Evolutionary conservation across 2,329 filamentous ascomycete genomes (phyloP).

Genomic region (Pseudocercospora fuligena): DNA sequence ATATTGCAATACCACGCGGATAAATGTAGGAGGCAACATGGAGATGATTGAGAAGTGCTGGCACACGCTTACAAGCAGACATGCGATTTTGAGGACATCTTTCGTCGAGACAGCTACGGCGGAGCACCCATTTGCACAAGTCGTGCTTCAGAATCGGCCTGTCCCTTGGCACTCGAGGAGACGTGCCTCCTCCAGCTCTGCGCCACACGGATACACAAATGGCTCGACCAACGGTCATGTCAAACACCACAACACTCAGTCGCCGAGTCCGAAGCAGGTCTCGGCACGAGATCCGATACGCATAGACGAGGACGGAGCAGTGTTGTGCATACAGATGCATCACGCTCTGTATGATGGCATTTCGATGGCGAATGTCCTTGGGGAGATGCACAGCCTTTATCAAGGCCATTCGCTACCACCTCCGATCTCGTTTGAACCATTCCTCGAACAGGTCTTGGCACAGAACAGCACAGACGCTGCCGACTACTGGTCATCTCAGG

Average conservation of each 20-base stretch:
- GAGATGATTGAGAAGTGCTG: slow-evolving; percentile 63
- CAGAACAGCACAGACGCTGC: slow-evolving; percentile 58
- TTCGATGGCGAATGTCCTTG: slow-evolving; percentile 71
- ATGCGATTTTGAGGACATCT: slow-evolving; percentile 77
- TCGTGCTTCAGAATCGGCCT: slow-evolving; percentile 61
- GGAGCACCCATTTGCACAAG: slow-evolving; percentile 70
- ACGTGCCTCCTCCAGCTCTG: background rate
- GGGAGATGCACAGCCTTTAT: slow-evolving; percentile 69
- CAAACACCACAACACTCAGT: background rate
- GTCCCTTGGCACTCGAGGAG: slow-evolving; percentile 46
- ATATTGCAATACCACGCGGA: slow-evolving; percentile 75
- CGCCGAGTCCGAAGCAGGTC: background rate
- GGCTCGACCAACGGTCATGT: background rate
- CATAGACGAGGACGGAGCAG: slow-evolving; percentile 15
- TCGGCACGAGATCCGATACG: slow-evolving; percentile 20
- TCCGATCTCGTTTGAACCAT: slow-evolving; percentile 63
- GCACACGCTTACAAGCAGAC: slow-evolving; percentile 65
- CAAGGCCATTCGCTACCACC: slow-evolving; percentile 51
- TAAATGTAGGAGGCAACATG: slow-evolving; percentile 60
- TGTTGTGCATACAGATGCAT: slow-evolving; percentile 64
- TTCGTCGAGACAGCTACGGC: slow-evolving; percentile 70
- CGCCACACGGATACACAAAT: background rate
- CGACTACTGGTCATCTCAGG: slow-evolving; percentile 67
- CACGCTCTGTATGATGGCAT: slow-evolving; percentile 88
- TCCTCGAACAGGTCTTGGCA: slow-evolving; percentile 64